These are phyloP conservation scores for Boletus patriciae DNA, from an alignment of 768 basidiomycete genomes.

Conservation along the genomic window DNA sequence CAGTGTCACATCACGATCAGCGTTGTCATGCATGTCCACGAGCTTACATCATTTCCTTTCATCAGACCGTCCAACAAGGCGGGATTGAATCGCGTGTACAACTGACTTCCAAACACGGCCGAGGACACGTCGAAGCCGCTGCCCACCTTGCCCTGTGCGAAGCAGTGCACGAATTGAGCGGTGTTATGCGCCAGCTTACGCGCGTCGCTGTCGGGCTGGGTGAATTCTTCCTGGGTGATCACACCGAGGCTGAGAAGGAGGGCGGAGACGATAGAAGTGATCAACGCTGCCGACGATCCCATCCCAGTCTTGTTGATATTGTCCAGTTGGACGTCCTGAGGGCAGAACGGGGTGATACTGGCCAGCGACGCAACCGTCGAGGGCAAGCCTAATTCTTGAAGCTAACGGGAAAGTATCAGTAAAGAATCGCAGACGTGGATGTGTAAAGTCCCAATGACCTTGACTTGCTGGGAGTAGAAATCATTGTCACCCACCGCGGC, in stretches of 20 bases:
- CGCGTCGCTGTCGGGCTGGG: conserved; percentile 43
- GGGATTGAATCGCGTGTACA: conserved; percentile 87
- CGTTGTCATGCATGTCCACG: background rate
- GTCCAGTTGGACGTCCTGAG: conserved; percentile 63
- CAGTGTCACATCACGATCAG: conserved; percentile 1
- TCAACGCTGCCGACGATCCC: conserved; percentile 94
- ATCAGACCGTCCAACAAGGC: conserved; percentile 31
- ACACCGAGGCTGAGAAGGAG: conserved; percentile 75
- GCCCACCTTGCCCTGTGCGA: conserved; percentile 97
- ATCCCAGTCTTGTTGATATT: conserved; percentile 98
- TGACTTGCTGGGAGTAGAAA: conserved; percentile 92
- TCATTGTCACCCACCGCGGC: conserved; percentile 92
- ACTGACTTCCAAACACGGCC: conserved; percentile 91
- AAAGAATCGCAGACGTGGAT: background rate
- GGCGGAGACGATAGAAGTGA: conserved; percentile 89
- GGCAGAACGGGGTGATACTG: conserved; percentile 72
- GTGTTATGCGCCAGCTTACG: conserved; percentile 81
- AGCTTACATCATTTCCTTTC: conserved; percentile 25
- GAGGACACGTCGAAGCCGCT: conserved; percentile 96
- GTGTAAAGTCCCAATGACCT: conserved; percentile 46
- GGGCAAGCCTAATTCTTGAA: conserved; percentile 60
- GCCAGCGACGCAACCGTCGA: conserved; percentile 62
- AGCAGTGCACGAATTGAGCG: conserved; percentile 92
- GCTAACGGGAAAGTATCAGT: conserved; percentile 41
- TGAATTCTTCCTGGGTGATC: conserved; percentile 53